Conservation (phyloP, 371 early-diverging fungal species). For the Lichtheimia corymbifera region DNA sequence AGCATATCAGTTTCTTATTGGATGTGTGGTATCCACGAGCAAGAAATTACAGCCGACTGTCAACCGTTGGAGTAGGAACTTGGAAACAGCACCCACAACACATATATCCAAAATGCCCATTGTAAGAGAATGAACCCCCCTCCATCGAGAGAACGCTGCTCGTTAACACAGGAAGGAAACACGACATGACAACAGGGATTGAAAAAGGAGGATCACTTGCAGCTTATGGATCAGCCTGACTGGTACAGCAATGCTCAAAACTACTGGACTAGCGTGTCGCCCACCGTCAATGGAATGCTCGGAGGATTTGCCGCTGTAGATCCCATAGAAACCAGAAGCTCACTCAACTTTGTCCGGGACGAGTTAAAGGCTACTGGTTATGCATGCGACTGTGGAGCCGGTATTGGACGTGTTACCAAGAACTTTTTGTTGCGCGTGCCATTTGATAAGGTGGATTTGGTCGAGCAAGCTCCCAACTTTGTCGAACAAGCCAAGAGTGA, state of each 20-base stretch:
- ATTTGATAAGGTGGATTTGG: conserved; percentile 86
- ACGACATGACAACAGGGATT: conserved; percentile 12
- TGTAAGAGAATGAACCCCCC: neutral
- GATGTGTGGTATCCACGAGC: no score
- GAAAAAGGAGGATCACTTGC: conserved; percentile 21
- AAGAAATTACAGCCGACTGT: no score
- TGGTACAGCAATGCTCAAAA: conserved; percentile 89
- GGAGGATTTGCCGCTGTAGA: conserved; percentile 83
- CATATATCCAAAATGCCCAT: neutral
- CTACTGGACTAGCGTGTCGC: conserved; percentile 79
- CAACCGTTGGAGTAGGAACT: no score
- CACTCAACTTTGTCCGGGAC: conserved; percentile 61
- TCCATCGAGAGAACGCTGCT: no score
- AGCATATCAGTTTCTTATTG: no score
- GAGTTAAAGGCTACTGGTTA: conserved; percentile 30
- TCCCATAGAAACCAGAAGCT: conserved; percentile 73
- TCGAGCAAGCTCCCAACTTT: conserved; percentile 83
- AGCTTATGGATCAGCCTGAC: conserved; percentile 36
- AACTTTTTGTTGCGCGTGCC: conserved; percentile 70
- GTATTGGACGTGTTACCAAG: conserved; percentile 93
- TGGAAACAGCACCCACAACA: no score
- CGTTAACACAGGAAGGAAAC: no score
- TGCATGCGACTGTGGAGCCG: conserved; percentile 89
- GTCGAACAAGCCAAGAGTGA: conserved; percentile 66
- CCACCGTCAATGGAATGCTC: conserved; percentile 86